phyloP scores from a whole-genome alignment of 2,329 filamentous ascomycete genomes.

The Alternaria atra region DNA sequence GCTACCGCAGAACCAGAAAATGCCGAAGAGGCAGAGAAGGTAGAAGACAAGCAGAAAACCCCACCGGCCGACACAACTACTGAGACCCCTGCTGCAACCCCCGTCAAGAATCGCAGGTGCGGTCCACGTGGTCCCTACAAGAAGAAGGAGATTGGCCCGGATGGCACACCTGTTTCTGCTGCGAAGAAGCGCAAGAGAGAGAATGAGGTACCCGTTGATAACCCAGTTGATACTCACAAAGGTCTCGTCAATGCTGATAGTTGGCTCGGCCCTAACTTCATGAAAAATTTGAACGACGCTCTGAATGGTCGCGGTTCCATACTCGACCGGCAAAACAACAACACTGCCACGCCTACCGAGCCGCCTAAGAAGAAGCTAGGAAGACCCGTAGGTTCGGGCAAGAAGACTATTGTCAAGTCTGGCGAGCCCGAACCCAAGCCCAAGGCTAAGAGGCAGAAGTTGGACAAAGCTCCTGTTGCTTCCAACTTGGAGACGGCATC shows the following conservation, averaged over 20 bases:
- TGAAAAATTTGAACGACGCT: slow-evolving; percentile 16
- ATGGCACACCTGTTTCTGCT: slow-evolving; percentile 9
- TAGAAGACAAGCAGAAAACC: background rate
- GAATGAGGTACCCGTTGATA: slow-evolving; percentile 3
- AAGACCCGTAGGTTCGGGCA: background rate
- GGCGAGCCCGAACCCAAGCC: background rate
- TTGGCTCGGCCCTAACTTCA: slow-evolving; percentile 16
- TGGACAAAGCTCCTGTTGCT: background rate
- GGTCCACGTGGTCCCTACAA: slow-evolving; percentile 11
- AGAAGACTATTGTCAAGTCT: slow-evolving; percentile 4
- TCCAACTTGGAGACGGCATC: background rate
- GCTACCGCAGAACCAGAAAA: background rate
- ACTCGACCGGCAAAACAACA: slow-evolving; percentile 8
- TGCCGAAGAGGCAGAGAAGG: background rate
- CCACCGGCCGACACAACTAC: slow-evolving; percentile 9
- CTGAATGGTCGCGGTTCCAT: slow-evolving; percentile 18
- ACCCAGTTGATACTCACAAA: background rate
- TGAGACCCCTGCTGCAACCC: background rate
- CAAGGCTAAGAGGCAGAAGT: slow-evolving; percentile 7
- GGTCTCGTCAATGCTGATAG: background rate
- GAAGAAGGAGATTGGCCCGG: slow-evolving; percentile 9
- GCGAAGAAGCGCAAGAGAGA: slow-evolving; percentile 32
- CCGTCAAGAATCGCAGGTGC: slow-evolving; percentile 13
- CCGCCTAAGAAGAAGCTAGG: slow-evolving; percentile 7
- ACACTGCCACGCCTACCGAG: background rate